phyloP scores from a whole-genome alignment of 306 rosid genomes.

The Aeschynomene evenia region DNA sequence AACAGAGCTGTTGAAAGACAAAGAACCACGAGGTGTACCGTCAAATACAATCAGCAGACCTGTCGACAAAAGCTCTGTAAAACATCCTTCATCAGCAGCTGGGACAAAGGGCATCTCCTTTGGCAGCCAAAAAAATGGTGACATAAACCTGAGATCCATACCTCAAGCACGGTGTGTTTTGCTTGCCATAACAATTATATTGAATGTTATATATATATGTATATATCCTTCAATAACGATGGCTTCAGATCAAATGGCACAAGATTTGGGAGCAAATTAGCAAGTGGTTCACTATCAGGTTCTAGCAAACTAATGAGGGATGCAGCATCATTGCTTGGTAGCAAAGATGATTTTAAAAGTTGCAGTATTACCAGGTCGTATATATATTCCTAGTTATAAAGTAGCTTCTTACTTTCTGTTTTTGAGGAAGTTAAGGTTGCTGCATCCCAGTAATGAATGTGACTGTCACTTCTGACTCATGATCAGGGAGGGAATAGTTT shows the following conservation, averaged over 20 bases:
- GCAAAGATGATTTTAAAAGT: conserved; percentile 45
- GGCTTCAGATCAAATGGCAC: conserved; percentile 38
- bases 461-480: conserved; percentile 37
- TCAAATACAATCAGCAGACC: conserved; percentile 34
- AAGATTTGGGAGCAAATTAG: conserved; percentile 42
- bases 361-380: conserved; percentile 38
- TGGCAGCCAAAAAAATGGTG: conserved; percentile 39
- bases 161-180: conserved; percentile 45
- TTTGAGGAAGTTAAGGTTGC: conserved; percentile 5
- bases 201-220: conserved; percentile 24
- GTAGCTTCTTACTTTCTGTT: conserved; percentile 19
- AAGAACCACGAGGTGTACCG: conserved; percentile 32
- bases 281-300: conserved; percentile 29
- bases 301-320: conserved; percentile 40
- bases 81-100: conserved; percentile 36
- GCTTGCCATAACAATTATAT: conserved; percentile 22
- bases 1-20: conserved; percentile 34
- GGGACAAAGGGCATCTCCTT: conserved; percentile 40
- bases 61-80: conserved; percentile 35
- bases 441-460: conserved; percentile 21
- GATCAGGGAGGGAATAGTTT: conserved; percentile 46
- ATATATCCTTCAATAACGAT: conserved; percentile 43
- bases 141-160: conserved; percentile 34
- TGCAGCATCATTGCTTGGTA: conserved; percentile 25
- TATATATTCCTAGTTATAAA: conserved; percentile 9